Conservation (phyloP, 2,329 filamentous ascomycete species). For the Colletotrichum scovillei region DNA sequence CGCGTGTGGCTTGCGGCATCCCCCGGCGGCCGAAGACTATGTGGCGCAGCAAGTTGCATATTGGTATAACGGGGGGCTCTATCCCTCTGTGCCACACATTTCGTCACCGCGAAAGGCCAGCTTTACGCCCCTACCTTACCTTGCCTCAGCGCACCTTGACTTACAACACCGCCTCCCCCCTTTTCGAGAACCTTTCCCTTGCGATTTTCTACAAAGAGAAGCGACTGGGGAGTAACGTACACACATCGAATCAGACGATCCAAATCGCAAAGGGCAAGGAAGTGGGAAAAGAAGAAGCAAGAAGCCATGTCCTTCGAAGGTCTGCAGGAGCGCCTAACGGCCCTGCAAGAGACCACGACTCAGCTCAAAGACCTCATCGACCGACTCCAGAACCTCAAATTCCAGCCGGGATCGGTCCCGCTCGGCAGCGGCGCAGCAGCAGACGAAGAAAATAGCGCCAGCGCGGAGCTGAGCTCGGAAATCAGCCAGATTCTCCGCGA, state of each 20-base stretch:
- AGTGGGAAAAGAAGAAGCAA: not conserved
- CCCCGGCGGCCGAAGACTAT: not conserved
- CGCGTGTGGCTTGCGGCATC: slow-evolving; percentile 3
- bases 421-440: slow-evolving; percentile 49
- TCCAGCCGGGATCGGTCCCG: slow-evolving; percentile 68
- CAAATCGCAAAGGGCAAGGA: not conserved
- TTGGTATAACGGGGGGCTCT: not conserved
- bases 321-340: slow-evolving; percentile 70
- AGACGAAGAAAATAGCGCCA: slow-evolving; percentile 63
- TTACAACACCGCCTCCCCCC: not conserved
- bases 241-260: not conserved
- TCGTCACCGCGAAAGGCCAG: slow-evolving; percentile 39
- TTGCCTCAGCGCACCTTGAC: not conserved
- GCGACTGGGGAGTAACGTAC: not conserved
- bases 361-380: slow-evolving; percentile 70
- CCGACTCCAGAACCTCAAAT: slow-evolving; percentile 67
- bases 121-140: slow-evolving; percentile 24
- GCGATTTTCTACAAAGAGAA: too few relatives aligned
- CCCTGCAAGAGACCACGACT: slow-evolving; percentile 69
- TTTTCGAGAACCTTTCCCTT: not conserved
- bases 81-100: slow-evolving; percentile 22
- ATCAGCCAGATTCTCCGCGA: slow-evolving; percentile 83
- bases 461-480: slow-evolving; percentile 81
- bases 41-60: not conserved
- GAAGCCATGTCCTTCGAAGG: slow-evolving; percentile 66